A percentile compares a stretch with the other conserved stretches of the same genome.
Evolutionary conservation across 208 protist genomes (phyloP).

Genomic region (Trypanosoma avium): DNA sequence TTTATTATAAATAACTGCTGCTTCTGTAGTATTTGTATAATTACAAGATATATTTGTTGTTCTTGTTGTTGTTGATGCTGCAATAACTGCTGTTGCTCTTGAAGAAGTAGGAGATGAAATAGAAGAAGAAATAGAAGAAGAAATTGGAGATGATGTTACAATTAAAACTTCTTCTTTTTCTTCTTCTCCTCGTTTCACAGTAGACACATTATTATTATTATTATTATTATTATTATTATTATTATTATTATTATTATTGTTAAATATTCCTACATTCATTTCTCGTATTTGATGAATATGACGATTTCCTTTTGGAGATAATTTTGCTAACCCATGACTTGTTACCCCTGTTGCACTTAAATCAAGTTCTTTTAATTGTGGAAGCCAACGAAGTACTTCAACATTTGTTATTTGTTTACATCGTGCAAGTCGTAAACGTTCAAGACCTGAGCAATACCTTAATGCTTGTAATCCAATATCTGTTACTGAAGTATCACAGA

Average conservation of each 20-base stretch:
- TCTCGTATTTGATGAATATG: background rate
- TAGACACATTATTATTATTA: no score
- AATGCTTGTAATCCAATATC: conserved; percentile 26
- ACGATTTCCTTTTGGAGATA: background rate
- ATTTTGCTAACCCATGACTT: conserved; percentile 2
- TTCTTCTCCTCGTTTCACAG: no score
- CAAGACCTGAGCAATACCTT: conserved; percentile 25
- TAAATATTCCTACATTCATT: no score
- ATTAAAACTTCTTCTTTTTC: no score
- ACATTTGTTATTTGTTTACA: conserved; percentile 30
- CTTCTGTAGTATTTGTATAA: no score
- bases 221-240: no score
- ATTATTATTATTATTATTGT: no score
- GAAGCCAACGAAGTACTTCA: conserved; percentile 25
- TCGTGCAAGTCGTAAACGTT: conserved; percentile 30
- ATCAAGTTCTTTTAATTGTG: conserved; percentile 43
- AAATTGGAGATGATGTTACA: background rate
- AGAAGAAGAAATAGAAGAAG: background rate
- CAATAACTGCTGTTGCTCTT: no score
- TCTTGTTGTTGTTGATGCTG: no score
- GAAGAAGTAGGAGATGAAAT: no score
- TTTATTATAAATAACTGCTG: no score
- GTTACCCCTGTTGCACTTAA: conserved; percentile 34
- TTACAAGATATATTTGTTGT: background rate
- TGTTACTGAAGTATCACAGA: conserved; percentile 35